phyloP scores from a whole-genome alignment of 2,329 filamentous ascomycete genomes.

The Emydomyces testavorans region DNA sequence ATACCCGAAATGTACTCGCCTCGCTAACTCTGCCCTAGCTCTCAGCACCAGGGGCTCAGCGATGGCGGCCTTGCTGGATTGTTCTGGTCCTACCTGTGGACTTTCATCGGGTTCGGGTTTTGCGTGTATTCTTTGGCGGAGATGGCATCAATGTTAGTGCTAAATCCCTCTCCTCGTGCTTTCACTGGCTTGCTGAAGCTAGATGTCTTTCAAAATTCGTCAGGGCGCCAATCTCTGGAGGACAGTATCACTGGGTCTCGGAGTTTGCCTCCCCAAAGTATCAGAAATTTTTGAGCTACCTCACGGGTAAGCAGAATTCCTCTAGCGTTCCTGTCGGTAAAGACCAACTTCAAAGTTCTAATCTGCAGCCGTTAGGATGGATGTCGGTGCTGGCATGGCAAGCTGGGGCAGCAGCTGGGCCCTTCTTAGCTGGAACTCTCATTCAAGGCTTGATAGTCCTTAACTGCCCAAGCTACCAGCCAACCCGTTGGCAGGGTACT shows the following conservation, averaged over 20 bases:
- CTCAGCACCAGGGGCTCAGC: conserved; percentile 18
- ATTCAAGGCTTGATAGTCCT: conserved; percentile 27
- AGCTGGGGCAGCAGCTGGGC: conserved; percentile 21
- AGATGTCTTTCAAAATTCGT: neutral
- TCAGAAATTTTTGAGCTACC: conserved; percentile 46
- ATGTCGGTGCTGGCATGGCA: conserved; percentile 26
- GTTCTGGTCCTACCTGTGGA: conserved; percentile 28
- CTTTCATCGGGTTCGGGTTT: conserved; percentile 57
- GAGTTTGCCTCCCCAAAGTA: conserved; percentile 40
- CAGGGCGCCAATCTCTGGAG: conserved; percentile 45
- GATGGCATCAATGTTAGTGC: conserved; percentile 37
- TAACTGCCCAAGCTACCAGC: conserved; percentile 22
- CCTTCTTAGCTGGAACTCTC: conserved; percentile 25
- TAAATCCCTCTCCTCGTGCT: neutral
- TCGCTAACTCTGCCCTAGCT: conserved; percentile 15
- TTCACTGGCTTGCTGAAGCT: neutral
- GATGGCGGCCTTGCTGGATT: conserved; percentile 20
- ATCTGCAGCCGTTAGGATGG: conserved; percentile 19
- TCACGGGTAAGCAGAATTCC: conserved; percentile 32
- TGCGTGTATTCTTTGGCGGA: conserved; percentile 52
- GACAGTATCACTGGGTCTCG: conserved; percentile 50
- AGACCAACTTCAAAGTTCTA: conserved; percentile 12
- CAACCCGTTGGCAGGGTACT: conserved; percentile 25
- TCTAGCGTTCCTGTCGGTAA: conserved; percentile 21
- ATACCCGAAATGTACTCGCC: neutral